A percentile compares a stretch with the other conserved stretches of the same genome.
Evolutionary conservation across 2,329 filamentous ascomycete species (phyloP).

Genomic region (Fusarium succisae): DNA sequence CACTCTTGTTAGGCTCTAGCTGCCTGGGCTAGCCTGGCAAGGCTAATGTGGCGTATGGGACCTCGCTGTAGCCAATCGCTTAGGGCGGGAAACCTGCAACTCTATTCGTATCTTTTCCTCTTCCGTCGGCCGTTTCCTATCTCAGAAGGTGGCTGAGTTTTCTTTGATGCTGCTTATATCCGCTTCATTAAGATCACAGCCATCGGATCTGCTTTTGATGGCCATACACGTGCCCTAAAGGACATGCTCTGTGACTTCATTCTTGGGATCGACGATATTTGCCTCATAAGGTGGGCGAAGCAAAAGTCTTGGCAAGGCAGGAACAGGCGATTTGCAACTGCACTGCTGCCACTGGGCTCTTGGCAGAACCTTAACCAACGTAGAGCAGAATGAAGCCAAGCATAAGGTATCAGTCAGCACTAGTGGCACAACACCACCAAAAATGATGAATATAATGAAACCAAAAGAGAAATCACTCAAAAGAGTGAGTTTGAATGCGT

Average conservation of each 20-base stretch:
- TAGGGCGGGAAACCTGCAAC: not conserved
- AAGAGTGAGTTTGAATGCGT: not conserved
- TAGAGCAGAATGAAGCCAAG: not conserved
- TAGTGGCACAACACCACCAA: not conserved
- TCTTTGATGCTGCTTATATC: not conserved
- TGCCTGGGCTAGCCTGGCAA: not conserved
- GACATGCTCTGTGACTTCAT: slow-evolving; percentile 8
- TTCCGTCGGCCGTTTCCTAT: not conserved
- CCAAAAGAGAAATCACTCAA: not conserved
- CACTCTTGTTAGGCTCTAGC: not conserved
- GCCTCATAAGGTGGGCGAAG: not conserved
- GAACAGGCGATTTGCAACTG: not conserved
- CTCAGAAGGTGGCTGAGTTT: not conserved
- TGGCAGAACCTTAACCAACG: not conserved
- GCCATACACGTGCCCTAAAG: not conserved
- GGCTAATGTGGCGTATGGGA: not conserved
- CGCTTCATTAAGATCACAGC: not conserved
- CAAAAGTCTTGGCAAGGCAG: not conserved
- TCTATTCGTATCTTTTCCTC: not conserved
- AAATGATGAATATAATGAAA: rapidly evolving
- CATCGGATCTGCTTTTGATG: not conserved
- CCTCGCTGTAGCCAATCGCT: not conserved
- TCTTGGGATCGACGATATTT: not conserved
- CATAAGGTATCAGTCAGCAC: not conserved
- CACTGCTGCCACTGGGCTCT: not conserved